These are phyloP conservation scores for Wallacemonas collosoma DNA, from an alignment of 208 protist species.

Conservation along the genomic window DNA sequence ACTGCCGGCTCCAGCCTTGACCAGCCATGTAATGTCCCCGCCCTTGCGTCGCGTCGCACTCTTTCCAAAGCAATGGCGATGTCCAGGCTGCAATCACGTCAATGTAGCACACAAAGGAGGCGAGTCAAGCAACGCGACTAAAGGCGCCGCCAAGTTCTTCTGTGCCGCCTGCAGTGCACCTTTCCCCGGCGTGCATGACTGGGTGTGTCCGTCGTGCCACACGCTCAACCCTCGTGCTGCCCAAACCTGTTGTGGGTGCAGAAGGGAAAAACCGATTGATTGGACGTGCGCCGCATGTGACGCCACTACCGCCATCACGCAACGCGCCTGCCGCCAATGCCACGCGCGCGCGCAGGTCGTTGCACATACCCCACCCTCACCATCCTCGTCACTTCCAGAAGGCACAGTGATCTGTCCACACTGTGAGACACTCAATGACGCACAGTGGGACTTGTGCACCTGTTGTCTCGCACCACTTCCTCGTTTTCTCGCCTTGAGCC, in stretches of 20 bases:
- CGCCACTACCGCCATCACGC: slow-evolving; percentile 50
- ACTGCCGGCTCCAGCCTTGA: too few species aligned
- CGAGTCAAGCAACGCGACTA: neutral
- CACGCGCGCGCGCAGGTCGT: slow-evolving; percentile 15
- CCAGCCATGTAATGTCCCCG: slow-evolving; percentile 18
- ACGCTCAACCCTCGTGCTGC: slow-evolving; percentile 62
- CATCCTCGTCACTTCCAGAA: neutral
- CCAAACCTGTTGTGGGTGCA: slow-evolving; percentile 68
- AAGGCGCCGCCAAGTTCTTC: slow-evolving; percentile 49
- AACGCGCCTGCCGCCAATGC: slow-evolving; percentile 43
- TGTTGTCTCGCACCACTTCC: slow-evolving; percentile 48
- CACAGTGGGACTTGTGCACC: slow-evolving; percentile 81
- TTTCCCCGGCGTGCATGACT: slow-evolving; percentile 68
- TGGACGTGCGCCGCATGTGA: slow-evolving; percentile 66
- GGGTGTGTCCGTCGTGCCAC: slow-evolving; percentile 72
- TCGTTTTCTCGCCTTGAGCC: neutral
- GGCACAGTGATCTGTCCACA: slow-evolving; percentile 39
- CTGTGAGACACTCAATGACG: slow-evolving; percentile 67
- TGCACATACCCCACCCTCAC: slow-evolving; percentile 29
- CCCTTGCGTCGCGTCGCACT: slow-evolving; percentile 67
- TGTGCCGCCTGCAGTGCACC: slow-evolving; percentile 44
- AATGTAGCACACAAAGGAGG: slow-evolving; percentile 13
- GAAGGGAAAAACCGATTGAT: slow-evolving; percentile 33
- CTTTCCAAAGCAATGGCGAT: slow-evolving; percentile 67
- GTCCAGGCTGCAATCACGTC: slow-evolving; percentile 40